phyloP scores from a whole-genome alignment of 257 asterid species.

The Petunia secreta region DNA sequence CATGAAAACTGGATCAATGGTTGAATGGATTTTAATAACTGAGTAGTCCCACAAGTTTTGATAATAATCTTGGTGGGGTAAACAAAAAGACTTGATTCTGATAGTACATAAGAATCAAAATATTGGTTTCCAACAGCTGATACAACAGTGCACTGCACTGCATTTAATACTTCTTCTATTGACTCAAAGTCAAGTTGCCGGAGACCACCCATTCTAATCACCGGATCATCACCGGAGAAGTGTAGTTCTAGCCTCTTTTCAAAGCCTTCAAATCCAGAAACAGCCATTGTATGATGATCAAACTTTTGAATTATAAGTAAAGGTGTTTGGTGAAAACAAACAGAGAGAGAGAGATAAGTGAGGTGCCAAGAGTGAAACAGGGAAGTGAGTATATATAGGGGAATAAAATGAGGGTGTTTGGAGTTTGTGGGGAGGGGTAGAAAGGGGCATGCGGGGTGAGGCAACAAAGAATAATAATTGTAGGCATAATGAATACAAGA shows the following conservation, averaged over 20 bases:
- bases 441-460: conserved; percentile 48
- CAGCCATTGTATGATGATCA: conserved; percentile 59
- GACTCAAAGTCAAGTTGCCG: conserved; percentile 60
- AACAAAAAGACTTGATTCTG: conserved; percentile 84
- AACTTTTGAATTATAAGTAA: background rate
- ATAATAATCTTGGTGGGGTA: conserved; percentile 84
- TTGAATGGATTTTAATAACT: conserved; percentile 70
- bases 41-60: conserved; percentile 98
- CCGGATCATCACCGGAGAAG: conserved; percentile 76
- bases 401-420: background rate
- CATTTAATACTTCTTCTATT: conserved; percentile 68
- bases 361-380: conserved; percentile 61
- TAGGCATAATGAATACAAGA: conserved; percentile 88
- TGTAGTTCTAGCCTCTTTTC: conserved; percentile 87
- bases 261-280: conserved; percentile 94
- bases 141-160: conserved; percentile 92
- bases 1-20: conserved; percentile 57
- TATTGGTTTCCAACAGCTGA: conserved; percentile 78
- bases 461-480: conserved; percentile 78
- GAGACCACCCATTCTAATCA: conserved; percentile 60
- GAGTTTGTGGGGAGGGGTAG: conserved; percentile 13
- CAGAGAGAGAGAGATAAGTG: conserved; percentile 30
- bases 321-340: conserved; percentile 8
- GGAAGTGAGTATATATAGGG: conserved; percentile 57
- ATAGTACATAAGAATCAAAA: conserved; percentile 83